These are phyloP conservation scores for Leishmania turanica DNA, from an alignment of 208 protist genomes.

Conservation along the genomic window DNA sequence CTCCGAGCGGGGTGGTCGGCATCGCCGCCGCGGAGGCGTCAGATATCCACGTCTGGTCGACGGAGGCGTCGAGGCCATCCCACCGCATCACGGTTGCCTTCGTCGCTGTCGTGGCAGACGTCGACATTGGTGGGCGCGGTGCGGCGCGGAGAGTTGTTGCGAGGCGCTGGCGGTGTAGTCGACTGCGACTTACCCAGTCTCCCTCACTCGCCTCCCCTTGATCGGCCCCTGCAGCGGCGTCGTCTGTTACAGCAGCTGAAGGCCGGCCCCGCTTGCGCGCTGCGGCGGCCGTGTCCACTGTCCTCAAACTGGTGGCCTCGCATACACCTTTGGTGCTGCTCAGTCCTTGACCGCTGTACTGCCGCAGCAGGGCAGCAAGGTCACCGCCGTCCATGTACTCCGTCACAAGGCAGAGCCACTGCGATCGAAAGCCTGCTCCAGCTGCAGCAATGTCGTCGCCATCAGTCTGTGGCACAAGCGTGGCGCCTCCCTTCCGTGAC, in stretches of 20 bases:
- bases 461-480: not conserved
- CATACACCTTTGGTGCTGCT: not conserved
- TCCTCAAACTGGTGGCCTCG: not conserved
- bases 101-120: not conserved
- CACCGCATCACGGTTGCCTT: not conserved
- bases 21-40: constrained; percentile 14
- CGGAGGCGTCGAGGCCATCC: not conserved
- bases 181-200: constrained; percentile 4
- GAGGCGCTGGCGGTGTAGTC: constrained; percentile 9
- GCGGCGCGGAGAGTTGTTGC: not conserved
- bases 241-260: not conserved
- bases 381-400: constrained; percentile 91
- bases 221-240: not conserved
- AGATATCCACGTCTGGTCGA: constrained; percentile 20
- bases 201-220: not conserved
- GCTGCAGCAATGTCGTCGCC: not conserved
- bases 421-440: not conserved
- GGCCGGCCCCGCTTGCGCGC: not conserved
- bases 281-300: not conserved
- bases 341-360: constrained; percentile 10
- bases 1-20: constrained; percentile 25
- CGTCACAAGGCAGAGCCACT: constrained; percentile 80
- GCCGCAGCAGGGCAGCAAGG: constrained; percentile 40
- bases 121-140: not conserved
- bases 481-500: not conserved